Base-by-base conservation (phyloP, 805 yeast species). In the Barnettozyma salicaria region DNA sequence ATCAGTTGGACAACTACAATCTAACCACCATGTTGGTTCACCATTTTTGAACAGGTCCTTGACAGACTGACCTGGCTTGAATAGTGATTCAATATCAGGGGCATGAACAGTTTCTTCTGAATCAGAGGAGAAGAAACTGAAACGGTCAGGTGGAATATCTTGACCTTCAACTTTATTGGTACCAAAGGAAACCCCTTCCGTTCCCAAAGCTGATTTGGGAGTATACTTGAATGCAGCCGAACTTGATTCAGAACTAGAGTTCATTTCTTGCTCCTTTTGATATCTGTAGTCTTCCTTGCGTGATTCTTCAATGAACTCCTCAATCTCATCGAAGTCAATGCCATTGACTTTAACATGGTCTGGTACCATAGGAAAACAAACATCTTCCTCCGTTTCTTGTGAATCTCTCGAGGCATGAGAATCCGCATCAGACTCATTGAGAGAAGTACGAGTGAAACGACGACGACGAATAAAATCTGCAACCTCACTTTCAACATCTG, bases 321-420 rank as follows among this genome's bases (percentile, higher is more conserved):
- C 96, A 47, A 90, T 73, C 53, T 88, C 97, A 52, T 78, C 87
- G 52, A 90, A 87, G 60, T 90, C 96, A 48, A 92, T 85, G 13
- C 95, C 96, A 42, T 78, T 78, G 29, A 74, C 64, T 34, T 75
- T 66, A 11, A 68, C 65, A 39, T 72, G 76, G 42, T 80, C 81
- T 4, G 84, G 78, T 34, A 77, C 64, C 86, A 87, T 81, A 2
- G 97, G 97, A 61, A 89, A 89, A 67, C 97, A 90, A 30, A 90
- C 98, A 71, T 90, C 97, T 56, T 87, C 96, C 53, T 90, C 97
- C 0, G 96, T 87, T 55, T 88, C 96, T 49, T 85, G 95, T 4
- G 89, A 79, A 14, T 79, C 76, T 46, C 87, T 68, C 8, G 90
- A 80, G 2, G 79, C 83, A 48, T 76, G 84, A 2, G 89, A 81